phyloP scores from a whole-genome alignment of 2,329 filamentous ascomycete species.

The Phialophora verrucosa region DNA sequence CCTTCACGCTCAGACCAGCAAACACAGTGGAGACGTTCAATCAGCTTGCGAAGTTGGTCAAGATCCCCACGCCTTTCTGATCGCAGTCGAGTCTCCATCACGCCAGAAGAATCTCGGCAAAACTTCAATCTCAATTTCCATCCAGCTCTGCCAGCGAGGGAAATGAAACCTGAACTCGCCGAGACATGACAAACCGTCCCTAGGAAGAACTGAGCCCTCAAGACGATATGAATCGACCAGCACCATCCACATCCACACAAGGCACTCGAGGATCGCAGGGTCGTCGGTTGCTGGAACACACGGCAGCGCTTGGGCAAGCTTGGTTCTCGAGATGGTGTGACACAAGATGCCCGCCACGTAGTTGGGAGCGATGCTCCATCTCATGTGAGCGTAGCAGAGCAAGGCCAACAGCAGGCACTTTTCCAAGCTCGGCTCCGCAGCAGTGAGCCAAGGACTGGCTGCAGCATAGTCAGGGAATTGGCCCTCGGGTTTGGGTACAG shows the following conservation, averaged over 20 bases:
- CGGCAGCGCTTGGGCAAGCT: slow-evolving; percentile 3
- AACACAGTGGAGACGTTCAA: neutral
- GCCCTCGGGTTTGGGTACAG: slow-evolving; percentile 1
- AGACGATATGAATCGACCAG: slow-evolving; percentile 13
- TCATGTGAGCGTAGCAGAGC: slow-evolving; percentile 15
- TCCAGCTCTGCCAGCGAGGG: slow-evolving; percentile 12
- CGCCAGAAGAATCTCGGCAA: slow-evolving; percentile 17
- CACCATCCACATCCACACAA: slow-evolving; percentile 16
- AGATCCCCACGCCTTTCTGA: slow-evolving; percentile 9
- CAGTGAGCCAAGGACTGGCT: slow-evolving; percentile 9
- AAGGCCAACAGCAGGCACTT: slow-evolving; percentile 14
- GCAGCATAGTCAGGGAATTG: slow-evolving; percentile 8
- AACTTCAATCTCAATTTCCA: neutral
- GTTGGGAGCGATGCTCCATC: slow-evolving; percentile 12
- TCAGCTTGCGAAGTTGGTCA: neutral
- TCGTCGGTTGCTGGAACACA: neutral
- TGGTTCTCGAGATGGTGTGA: slow-evolving; percentile 14
- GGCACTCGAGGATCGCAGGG: neutral
- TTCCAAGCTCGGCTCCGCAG: slow-evolving; percentile 11
- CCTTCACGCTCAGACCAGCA: neutral
- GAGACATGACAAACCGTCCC: slow-evolving; percentile 10
- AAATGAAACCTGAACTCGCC: slow-evolving; percentile 16
- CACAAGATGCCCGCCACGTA: slow-evolving; percentile 18
- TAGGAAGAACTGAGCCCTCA: slow-evolving; percentile 8
- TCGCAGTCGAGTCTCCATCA: slow-evolving; percentile 3